A percentile compares a stretch with the other conserved stretches of the same genome.
Evolutionary conservation across 352 stramenopile species (phyloP).

Genomic region (Phytopythium montanum): DNA sequence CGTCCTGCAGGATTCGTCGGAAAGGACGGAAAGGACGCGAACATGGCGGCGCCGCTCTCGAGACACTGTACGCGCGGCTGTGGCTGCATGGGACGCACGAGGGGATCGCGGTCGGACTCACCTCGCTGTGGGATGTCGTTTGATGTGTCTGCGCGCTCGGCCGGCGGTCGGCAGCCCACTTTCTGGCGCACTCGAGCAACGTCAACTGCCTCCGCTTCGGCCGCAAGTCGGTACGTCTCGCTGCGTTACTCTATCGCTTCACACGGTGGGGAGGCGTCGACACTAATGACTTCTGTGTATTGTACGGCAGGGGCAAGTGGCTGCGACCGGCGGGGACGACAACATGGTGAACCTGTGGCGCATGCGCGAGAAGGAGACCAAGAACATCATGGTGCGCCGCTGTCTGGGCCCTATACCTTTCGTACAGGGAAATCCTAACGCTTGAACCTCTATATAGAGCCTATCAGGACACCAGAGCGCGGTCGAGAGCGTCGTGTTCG

Average conservation of each 20-base stretch:
- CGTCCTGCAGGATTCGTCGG: background rate
- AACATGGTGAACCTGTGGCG: conserved; percentile 83
- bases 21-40: conserved; percentile 6
- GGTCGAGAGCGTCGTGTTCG: conserved; percentile 79
- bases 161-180: conserved; percentile 43
- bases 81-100: background rate
- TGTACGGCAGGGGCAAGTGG: conserved; percentile 77
- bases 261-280: background rate
- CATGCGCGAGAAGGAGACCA: conserved; percentile 84
- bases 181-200: conserved; percentile 74
- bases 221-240: conserved; percentile 60
- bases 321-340: conserved; percentile 72
- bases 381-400: conserved; percentile 76
- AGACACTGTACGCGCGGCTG: conserved; percentile 45
- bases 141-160: background rate
- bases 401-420: background rate
- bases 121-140: background rate
- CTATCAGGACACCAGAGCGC: conserved; percentile 70
- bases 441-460: conserved; percentile 33
- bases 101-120: background rate
- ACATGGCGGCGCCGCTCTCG: conserved; percentile 29
- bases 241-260: no score
- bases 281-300: background rate
- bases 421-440: background rate
- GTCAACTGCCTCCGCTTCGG: conserved; percentile 84